A percentile compares a stretch with the other conserved stretches of the same genome.
phyloP scores from a whole-genome alignment of 176 grass and related monocot genomes.

The Puya raimondii region DNA sequence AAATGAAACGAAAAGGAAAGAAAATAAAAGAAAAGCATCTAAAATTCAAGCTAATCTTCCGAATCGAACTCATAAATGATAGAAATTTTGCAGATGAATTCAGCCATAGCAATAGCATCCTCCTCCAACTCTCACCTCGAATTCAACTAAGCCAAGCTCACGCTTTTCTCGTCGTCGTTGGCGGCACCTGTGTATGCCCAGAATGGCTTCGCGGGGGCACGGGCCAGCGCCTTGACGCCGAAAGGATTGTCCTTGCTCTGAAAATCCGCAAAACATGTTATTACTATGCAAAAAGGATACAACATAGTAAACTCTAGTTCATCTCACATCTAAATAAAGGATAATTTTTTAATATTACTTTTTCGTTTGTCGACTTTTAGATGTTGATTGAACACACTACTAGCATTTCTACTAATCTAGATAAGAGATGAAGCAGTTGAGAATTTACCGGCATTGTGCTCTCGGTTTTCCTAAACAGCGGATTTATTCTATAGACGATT shows the following conservation, averaged over 20 bases:
- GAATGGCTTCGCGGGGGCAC: slow-evolving; percentile 39
- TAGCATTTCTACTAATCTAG: not conserved
- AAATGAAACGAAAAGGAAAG: not conserved
- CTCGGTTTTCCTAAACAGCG: too few relatives aligned
- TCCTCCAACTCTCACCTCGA: not conserved
- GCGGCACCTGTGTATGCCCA: slow-evolving; percentile 6
- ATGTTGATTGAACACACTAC: not conserved
- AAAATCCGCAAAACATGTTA: not conserved
- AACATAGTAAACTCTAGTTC: not conserved
- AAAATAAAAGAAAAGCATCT: too few relatives aligned
- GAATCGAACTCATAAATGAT: not conserved
- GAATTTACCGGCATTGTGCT: too few relatives aligned
- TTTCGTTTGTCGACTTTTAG: too few relatives aligned
- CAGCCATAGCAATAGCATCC: not conserved
- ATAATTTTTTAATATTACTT: too few relatives aligned
- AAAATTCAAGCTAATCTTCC: too few relatives aligned
- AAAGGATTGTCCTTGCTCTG: slow-evolving; percentile 82
- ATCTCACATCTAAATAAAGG: too few relatives aligned
- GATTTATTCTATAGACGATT: too few relatives aligned
- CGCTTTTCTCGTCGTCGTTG: not conserved
- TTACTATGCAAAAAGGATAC: not conserved
- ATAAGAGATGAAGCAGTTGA: too few relatives aligned
- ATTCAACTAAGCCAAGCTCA: not conserved
- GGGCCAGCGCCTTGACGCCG: slow-evolving; percentile 49
- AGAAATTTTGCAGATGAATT: not conserved